Evolutionary conservation across 2,329 filamentous ascomycete species (phyloP).

Genomic region (Biscogniauxia marginata): DNA sequence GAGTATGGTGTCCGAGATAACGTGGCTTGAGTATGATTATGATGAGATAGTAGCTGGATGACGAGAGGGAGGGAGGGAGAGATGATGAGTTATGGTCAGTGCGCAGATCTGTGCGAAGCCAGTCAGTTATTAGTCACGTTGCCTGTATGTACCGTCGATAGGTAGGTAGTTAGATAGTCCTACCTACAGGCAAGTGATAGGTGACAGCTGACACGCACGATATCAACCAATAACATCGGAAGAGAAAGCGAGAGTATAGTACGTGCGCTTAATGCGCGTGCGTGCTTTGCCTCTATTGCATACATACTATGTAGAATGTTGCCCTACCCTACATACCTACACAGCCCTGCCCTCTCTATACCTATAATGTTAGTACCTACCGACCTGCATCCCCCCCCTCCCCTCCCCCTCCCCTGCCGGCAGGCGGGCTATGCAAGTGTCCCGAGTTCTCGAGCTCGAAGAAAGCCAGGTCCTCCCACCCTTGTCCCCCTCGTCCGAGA

Average conservation of each 20-base stretch:
- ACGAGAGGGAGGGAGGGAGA: too few relatives aligned
- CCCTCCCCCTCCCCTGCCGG: background rate
- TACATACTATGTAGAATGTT: background rate
- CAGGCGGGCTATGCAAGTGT: background rate
- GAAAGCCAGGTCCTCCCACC: background rate
- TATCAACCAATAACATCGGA: background rate
- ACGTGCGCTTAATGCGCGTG: background rate
- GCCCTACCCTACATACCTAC: background rate
- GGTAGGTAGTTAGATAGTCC: too few relatives aligned
- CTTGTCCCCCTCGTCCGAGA: background rate
- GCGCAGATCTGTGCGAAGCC: too few relatives aligned
- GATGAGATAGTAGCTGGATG: too few relatives aligned
- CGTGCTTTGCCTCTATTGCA: background rate
- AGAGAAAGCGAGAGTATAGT: background rate
- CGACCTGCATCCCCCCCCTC: background rate
- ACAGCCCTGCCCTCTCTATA: background rate
- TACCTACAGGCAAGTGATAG: background rate
- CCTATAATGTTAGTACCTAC: background rate
- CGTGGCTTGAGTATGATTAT: too few relatives aligned
- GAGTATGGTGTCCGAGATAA: too few relatives aligned
- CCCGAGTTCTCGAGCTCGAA: background rate
- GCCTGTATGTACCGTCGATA: too few relatives aligned
- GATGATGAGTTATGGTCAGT: too few relatives aligned
- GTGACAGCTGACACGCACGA: background rate
- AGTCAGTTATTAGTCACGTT: too few relatives aligned